A percentile compares a stretch with the other conserved stretches of the same genome.
Conservation (phyloP, 306 rosid species). For the Acacia acuminata region DNA sequence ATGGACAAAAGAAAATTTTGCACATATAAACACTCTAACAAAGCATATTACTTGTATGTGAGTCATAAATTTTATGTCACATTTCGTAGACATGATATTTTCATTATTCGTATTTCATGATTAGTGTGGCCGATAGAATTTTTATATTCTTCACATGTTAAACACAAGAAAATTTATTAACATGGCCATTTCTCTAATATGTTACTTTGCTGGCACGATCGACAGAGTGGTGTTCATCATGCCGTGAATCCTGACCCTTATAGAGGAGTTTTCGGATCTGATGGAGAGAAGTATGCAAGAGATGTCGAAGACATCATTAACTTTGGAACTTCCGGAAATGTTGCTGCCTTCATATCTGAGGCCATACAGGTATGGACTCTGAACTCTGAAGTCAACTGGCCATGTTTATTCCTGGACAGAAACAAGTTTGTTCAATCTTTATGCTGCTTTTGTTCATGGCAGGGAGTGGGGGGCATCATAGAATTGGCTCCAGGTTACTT, state of each 20-base stretch:
- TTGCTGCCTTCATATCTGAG: conserved; percentile 83
- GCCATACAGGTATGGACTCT: conserved; percentile 61
- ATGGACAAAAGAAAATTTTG: neutral
- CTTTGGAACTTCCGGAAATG: conserved; percentile 76
- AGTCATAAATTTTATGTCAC: neutral
- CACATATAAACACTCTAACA: neutral
- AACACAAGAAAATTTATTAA: neutral
- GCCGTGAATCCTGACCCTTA: conserved; percentile 90
- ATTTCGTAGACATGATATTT: neutral
- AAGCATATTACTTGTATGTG: too few species aligned
- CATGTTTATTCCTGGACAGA: neutral
- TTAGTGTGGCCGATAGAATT: neutral
- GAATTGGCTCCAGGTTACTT: conserved; percentile 91
- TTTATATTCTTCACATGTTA: neutral
- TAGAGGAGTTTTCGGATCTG: conserved; percentile 81
- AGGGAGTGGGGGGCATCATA: conserved; percentile 86
- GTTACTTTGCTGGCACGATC: conserved; percentile 9
- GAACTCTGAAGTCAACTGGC: neutral
- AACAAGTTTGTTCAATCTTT: neutral
- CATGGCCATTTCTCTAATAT: neutral
- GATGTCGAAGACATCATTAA: conserved; percentile 76
- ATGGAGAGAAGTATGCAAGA: conserved; percentile 82
- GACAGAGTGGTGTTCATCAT: conserved; percentile 84
- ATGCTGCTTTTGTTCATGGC: conserved; percentile 16
- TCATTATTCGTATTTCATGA: neutral